A percentile compares a stretch with the other conserved stretches of the same genome.
Evolutionary conservation across 2,329 filamentous ascomycete species (phyloP).

Genomic region (Beauveria brongniartii): DNA sequence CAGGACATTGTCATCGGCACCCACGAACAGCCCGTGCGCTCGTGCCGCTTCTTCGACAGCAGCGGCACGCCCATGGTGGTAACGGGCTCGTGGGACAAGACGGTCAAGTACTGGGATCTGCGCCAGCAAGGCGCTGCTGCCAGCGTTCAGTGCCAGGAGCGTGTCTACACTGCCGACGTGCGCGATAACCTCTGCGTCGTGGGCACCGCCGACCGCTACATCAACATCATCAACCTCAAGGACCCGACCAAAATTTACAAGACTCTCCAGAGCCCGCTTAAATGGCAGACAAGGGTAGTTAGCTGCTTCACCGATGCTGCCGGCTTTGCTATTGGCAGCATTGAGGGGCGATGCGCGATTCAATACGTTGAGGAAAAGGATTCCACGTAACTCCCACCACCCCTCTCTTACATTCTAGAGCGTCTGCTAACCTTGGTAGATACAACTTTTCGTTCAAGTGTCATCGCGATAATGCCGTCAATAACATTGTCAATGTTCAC

Average conservation of each 20-base stretch:
- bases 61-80: slow-evolving; percentile 72
- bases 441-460: slow-evolving; percentile 99
- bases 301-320: slow-evolving; percentile 89
- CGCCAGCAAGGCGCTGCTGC: slow-evolving; percentile 58
- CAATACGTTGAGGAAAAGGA: slow-evolving; percentile 98
- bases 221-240: slow-evolving; percentile 88
- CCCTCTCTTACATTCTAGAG: not conserved
- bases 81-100: slow-evolving; percentile 90
- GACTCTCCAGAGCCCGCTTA: slow-evolving; percentile 88
- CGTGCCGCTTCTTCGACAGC: slow-evolving; percentile 68
- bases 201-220: slow-evolving; percentile 89
- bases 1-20: slow-evolving; percentile 67
- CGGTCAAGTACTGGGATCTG: slow-evolving; percentile 82
- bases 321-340: slow-evolving; percentile 91
- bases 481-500: slow-evolving; percentile 80
- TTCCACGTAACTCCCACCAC: slow-evolving; percentile 31
- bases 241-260: slow-evolving; percentile 92
- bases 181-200: slow-evolving; percentile 82
- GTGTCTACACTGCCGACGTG: slow-evolving; percentile 87
- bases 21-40: slow-evolving; percentile 76
- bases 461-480: slow-evolving; percentile 72
- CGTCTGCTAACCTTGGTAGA: slow-evolving; percentile 29
- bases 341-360: slow-evolving; percentile 94
- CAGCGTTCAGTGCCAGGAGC: slow-evolving; percentile 61
- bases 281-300: slow-evolving; percentile 95